A percentile compares a stretch with the other conserved stretches of the same genome.
These are phyloP conservation scores for Ceratocystiopsis brevicomis DNA, from an alignment of 2,329 filamentous ascomycete genomes.

Conservation along the genomic window DNA sequence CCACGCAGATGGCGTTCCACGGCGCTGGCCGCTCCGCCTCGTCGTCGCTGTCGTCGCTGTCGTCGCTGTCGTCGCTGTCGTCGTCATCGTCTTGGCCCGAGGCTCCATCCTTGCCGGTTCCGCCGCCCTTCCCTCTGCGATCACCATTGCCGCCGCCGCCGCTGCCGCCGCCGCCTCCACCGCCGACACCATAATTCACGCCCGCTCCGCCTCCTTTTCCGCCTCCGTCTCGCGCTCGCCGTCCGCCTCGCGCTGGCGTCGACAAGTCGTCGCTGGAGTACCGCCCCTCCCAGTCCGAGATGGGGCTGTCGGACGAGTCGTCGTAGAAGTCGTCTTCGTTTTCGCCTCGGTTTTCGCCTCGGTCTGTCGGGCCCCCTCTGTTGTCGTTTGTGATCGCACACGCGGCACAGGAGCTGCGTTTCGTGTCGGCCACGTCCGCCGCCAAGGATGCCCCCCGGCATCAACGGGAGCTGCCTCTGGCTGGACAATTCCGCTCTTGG, in stretches of 20 bases:
- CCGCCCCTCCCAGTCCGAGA: constrained; percentile 39
- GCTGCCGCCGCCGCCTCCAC: constrained; percentile 4
- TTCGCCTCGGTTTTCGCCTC: neutral
- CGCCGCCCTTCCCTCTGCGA: neutral
- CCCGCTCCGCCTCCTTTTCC: constrained; percentile 12
- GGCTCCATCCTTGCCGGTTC: constrained; percentile 16
- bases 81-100: constrained; percentile 16
- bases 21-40: constrained; percentile 32
- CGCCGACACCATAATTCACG: too few relatives aligned
- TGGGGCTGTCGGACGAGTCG: constrained; percentile 39
- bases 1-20: constrained; percentile 44
- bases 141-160: constrained; percentile 11
- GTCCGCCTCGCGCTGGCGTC: constrained; percentile 14
- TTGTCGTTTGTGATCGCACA: too few relatives aligned
- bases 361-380: too few relatives aligned
- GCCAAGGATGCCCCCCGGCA: too few relatives aligned
- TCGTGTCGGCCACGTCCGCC: too few relatives aligned
- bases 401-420: too few relatives aligned
- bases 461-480: neutral
- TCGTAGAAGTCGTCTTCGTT: constrained; percentile 16
- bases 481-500: constrained; percentile 12
- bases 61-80: constrained; percentile 26
- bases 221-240: constrained; percentile 12
- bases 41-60: constrained; percentile 32
- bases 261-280: constrained; percentile 40